A percentile compares a stretch with the other conserved stretches of the same genome.
These are phyloP conservation scores for Phytophthora hibernalis DNA, from an alignment of 352 stramenopile species.

Conservation along the genomic window DNA sequence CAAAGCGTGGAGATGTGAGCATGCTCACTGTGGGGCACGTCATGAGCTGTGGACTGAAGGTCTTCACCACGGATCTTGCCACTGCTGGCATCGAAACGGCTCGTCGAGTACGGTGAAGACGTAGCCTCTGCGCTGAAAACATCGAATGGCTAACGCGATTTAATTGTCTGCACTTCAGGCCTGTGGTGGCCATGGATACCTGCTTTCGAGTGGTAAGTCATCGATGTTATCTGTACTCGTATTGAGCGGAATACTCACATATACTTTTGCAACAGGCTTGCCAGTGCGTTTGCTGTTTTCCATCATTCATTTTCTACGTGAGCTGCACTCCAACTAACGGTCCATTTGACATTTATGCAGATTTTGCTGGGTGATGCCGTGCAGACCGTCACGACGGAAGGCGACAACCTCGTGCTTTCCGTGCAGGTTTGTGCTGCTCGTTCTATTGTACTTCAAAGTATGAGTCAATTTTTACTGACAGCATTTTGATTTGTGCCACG, in stretches of 20 bases:
- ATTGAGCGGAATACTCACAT: slow-evolving; percentile 9
- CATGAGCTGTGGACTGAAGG: slow-evolving; percentile 55
- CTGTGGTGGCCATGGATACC: slow-evolving; percentile 95
- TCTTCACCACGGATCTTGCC: slow-evolving; percentile 40
- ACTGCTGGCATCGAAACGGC: slow-evolving; percentile 44
- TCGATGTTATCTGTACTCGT: background rate
- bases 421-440: slow-evolving; percentile 66
- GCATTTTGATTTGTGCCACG: background rate
- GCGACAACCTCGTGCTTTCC: slow-evolving; percentile 96
- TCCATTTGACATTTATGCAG: slow-evolving; percentile 16
- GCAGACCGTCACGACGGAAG: slow-evolving; percentile 95
- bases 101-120: slow-evolving; percentile 29
- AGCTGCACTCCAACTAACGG: background rate
- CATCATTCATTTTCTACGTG: background rate
- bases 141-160: background rate
- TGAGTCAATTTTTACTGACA: background rate
- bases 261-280: slow-evolving; percentile 24
- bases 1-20: slow-evolving; percentile 35
- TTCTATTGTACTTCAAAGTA: background rate
- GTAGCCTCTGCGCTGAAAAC: background rate
- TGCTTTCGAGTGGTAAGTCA: slow-evolving; percentile 77
- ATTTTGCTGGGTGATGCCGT: slow-evolving; percentile 91
- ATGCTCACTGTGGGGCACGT: slow-evolving; percentile 49
- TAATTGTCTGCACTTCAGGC: slow-evolving; percentile 39
- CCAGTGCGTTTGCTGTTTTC: slow-evolving; percentile 19